Evolutionary conservation across 208 protist genomes (phyloP), one percentile per base, ranked within the genome.

Genomic region (Acanthamoeba rhysodes): DNA sequence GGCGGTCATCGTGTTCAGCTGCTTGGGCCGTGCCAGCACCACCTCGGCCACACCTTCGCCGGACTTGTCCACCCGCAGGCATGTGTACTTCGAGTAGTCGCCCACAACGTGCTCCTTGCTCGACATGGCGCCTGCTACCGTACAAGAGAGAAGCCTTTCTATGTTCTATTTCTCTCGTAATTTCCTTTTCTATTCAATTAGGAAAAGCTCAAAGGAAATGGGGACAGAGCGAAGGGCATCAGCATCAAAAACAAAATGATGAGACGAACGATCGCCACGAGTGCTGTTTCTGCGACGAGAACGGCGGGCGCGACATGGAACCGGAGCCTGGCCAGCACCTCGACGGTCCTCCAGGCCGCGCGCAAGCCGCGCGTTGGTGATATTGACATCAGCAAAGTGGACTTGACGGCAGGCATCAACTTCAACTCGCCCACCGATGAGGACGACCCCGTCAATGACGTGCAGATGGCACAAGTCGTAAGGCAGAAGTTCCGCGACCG

Each of bases 1-100:
- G 32, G 87, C 16, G 87, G 87, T 93, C 87, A 93, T 93, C 6
- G 87, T 93, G 87, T 93, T 93, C 5, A 93, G 87, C 87, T 93
- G 59, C 57, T 93, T 93, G 59, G 37, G 12, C 7, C 87, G 27
- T 8, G 16, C 20, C 9, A 93, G 87, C 59, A 93, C 87, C 87
- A 93, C 87, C 48, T 93, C 87, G 22, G 87, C 87, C 12, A 93
- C 41, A 14, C 55, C 57, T 6, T 45, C 41, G 18, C 14, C 48
- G 37, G 34, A 2, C 55, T 72, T 64, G 41, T 74, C 87, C 9
- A 93, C 62, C 29, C 87, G 87, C 87, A 93, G 41, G 57, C 41
- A 59, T 20, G 87, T 93, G 87, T 76, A 93, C n/a, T 88, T 88
- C 24, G 45, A 27, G 80, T 88, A 88, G 45, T 88, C 80, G 32